These are phyloP conservation scores for Quercus lobata DNA, from an alignment of 331 rosid species.

Conservation along the genomic window DNA sequence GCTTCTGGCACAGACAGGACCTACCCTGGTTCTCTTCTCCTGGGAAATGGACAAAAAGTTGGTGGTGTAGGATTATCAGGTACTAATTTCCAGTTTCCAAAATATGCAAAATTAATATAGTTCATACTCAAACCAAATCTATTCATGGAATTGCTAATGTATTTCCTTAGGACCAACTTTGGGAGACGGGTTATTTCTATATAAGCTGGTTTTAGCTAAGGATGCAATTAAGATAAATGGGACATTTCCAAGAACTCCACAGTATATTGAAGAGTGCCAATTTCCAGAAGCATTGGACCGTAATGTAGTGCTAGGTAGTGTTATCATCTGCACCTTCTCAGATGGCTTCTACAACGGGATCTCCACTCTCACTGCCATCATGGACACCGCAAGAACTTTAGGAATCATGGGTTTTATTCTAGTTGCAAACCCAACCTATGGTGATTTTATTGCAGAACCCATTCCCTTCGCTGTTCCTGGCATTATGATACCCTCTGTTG, in stretches of 20 bases:
- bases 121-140: background rate
- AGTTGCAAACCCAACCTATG: slow-evolving; percentile 62
- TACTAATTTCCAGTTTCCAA: slow-evolving; percentile 6
- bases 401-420: slow-evolving; percentile 52
- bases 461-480: slow-evolving; percentile 59
- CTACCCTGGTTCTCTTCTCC: slow-evolving; percentile 48
- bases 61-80: slow-evolving; percentile 67
- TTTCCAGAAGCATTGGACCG: slow-evolving; percentile 64
- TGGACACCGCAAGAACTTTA: slow-evolving; percentile 51
- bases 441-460: slow-evolving; percentile 70
- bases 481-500: slow-evolving; percentile 58
- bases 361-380: slow-evolving; percentile 56
- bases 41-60: slow-evolving; percentile 53
- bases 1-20: slow-evolving; percentile 63
- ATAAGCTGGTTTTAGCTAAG: slow-evolving; percentile 64
- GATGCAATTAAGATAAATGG: slow-evolving; percentile 59
- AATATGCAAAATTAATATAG: background rate
- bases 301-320: slow-evolving; percentile 37
- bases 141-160: slow-evolving; percentile 1
- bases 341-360: slow-evolving; percentile 61
- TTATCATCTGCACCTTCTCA: slow-evolving; percentile 73
- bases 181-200: slow-evolving; percentile 37
- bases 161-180: slow-evolving; percentile 53
- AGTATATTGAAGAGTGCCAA: slow-evolving; percentile 76
- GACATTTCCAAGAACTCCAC: slow-evolving; percentile 35